Percentiles rank a stretch among this genome's conserved stretches.
These are phyloP conservation scores for Monosporascus sp. DNA, from an alignment of 2,329 filamentous ascomycete species.

Conservation along the genomic window DNA sequence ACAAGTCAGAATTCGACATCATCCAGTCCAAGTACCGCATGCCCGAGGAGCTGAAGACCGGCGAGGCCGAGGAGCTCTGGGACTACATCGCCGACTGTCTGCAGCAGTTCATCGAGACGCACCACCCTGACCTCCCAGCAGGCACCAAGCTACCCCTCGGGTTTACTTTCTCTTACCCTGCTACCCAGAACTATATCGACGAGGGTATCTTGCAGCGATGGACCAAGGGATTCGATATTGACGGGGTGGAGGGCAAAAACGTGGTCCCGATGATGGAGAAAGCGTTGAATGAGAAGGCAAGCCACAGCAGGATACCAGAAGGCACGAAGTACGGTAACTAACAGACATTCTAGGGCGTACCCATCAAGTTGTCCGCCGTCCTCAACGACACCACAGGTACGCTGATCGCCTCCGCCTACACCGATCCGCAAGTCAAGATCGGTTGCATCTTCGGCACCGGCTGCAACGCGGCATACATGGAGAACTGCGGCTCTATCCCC, in stretches of 20 bases:
- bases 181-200: slow-evolving; percentile 88
- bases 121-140: slow-evolving; percentile 63
- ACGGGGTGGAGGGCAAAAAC: slow-evolving; percentile 83
- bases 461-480: slow-evolving; percentile 98
- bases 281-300: slow-evolving; percentile 64
- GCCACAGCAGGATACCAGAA: slow-evolving; percentile 7
- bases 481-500: slow-evolving; percentile 81
- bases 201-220: slow-evolving; percentile 89
- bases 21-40: slow-evolving; percentile 95
- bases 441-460: slow-evolving; percentile 98
- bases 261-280: slow-evolving; percentile 84
- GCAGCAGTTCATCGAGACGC: slow-evolving; percentile 81
- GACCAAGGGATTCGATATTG: slow-evolving; percentile 97
- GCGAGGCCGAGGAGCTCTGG: slow-evolving; percentile 80
- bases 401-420: slow-evolving; percentile 92
- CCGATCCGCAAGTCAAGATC: slow-evolving; percentile 87
- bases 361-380: slow-evolving; percentile 86
- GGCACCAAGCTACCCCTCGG: slow-evolving; percentile 70
- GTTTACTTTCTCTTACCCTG: slow-evolving; percentile 95
- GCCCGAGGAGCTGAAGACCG: slow-evolving; percentile 87
- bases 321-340: slow-evolving; percentile 1
- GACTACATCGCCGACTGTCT: slow-evolving; percentile 92
- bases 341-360: slow-evolving; percentile 59
- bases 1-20: slow-evolving; percentile 87
- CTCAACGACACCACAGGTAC: slow-evolving; percentile 99